Conservation (phyloP, 345 rosid species). For the Syzygium grande region DNA sequence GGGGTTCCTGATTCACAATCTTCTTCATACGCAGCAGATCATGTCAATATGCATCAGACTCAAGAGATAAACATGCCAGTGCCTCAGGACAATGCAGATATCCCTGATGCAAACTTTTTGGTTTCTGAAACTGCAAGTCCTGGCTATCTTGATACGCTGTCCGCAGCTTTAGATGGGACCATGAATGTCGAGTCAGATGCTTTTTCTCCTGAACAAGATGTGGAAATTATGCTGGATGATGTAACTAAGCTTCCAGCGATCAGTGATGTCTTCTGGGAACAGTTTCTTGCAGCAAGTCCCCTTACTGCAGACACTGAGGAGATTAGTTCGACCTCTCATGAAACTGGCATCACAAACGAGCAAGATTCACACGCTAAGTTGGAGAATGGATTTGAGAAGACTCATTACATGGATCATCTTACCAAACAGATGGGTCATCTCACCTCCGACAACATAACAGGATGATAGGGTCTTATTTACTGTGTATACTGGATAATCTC, state of each 20-base stretch:
- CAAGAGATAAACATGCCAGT: conserved; percentile 16
- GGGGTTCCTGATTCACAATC: conserved; percentile 19
- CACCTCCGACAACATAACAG: conserved; percentile 28
- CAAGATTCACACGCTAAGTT: conserved; percentile 16
- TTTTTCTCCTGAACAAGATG: conserved; percentile 32
- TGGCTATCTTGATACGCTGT: conserved; percentile 33
- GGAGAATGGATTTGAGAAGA: conserved; percentile 33
- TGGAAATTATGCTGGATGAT: conserved; percentile 34
- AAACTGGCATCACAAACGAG: neutral
- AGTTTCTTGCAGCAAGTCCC: conserved; percentile 42
- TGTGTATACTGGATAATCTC: conserved; percentile 9
- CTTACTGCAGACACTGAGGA: conserved; percentile 44
- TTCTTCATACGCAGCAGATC: neutral
- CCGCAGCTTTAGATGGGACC: conserved; percentile 26
- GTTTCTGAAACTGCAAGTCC: conserved; percentile 26
- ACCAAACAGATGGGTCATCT: conserved; percentile 74
- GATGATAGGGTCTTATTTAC: conserved; percentile 13
- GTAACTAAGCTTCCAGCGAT: conserved; percentile 49
- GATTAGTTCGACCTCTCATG: conserved; percentile 25
- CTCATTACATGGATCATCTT: conserved; percentile 47
- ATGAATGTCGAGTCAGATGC: conserved; percentile 21
- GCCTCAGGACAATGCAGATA: conserved; percentile 21
- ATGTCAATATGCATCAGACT: neutral
- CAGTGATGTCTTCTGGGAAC: conserved; percentile 62
- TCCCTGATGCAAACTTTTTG: conserved; percentile 32